Conservation (phyloP, 2,329 filamentous ascomycete genomes). For the Cytospora piceicola region DNA sequence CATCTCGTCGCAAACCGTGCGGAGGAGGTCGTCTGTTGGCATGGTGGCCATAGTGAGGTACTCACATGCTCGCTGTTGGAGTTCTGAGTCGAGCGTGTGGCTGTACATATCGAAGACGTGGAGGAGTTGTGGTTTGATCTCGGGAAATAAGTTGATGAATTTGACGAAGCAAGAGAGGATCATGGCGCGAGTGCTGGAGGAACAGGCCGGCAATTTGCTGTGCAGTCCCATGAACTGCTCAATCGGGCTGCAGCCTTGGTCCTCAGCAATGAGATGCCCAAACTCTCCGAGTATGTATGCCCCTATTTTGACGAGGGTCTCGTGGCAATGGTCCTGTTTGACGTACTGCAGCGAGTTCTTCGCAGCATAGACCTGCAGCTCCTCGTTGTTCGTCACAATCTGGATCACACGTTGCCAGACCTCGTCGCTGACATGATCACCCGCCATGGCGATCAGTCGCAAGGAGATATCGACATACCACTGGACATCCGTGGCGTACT, state of each 20-base stretch:
- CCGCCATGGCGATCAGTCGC: slow-evolving; percentile 91
- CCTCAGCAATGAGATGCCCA: slow-evolving; percentile 93
- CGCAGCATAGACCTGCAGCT: slow-evolving; percentile 93
- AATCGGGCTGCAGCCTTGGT: slow-evolving; percentile 88
- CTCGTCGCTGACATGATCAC: slow-evolving; percentile 97
- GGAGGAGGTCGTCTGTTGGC: slow-evolving; percentile 85
- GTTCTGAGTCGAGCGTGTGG: slow-evolving; percentile 90
- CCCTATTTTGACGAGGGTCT: slow-evolving; percentile 96
- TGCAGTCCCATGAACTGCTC: slow-evolving; percentile 95
- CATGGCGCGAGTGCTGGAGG: slow-evolving; percentile 88
- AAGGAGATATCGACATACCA: slow-evolving; percentile 99
- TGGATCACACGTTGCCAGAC: slow-evolving; percentile 99
- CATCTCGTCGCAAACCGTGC: slow-evolving; percentile 98
- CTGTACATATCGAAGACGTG: slow-evolving; percentile 91
- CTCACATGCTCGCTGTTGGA: slow-evolving; percentile 95
- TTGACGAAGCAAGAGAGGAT: slow-evolving; percentile 96
- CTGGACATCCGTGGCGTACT: slow-evolving; percentile 96
- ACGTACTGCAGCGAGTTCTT: slow-evolving; percentile 92
- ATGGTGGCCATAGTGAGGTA: slow-evolving; percentile 85
- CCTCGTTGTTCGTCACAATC: slow-evolving; percentile 98
- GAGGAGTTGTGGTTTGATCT: slow-evolving; percentile 94
- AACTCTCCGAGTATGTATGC: slow-evolving; percentile 97
- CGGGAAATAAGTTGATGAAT: slow-evolving; percentile 96
- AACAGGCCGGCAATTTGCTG: slow-evolving; percentile 85
- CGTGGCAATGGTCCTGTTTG: slow-evolving; percentile 91